Conservation (phyloP, 495 filamentous ascomycete species). For the Trichoderma orchidacearum region DNA sequence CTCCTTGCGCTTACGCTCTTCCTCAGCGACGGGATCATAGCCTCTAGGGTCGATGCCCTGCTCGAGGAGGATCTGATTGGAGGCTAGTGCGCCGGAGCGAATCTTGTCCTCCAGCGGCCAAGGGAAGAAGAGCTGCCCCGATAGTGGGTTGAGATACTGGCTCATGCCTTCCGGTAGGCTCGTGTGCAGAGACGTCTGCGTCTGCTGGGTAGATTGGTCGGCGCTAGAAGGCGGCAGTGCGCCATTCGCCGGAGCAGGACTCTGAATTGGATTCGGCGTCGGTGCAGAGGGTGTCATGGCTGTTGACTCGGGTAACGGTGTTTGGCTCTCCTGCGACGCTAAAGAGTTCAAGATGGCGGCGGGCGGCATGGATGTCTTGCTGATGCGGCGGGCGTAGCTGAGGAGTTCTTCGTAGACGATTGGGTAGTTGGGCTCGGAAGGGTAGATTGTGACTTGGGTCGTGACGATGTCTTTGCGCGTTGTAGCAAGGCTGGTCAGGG, state of each 20-base stretch:
- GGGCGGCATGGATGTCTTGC: slow-evolving; percentile 56
- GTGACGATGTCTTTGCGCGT: slow-evolving; percentile 52
- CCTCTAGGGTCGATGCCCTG: slow-evolving; percentile 40
- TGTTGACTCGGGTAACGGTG: neutral
- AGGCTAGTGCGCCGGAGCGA: slow-evolving; percentile 45
- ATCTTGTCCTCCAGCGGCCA: slow-evolving; percentile 57
- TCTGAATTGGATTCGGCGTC: neutral
- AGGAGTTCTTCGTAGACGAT: slow-evolving; percentile 57
- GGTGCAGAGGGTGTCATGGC: slow-evolving; percentile 1
- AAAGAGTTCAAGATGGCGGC: slow-evolving; percentile 32
- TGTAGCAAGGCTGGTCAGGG: slow-evolving; percentile 43
- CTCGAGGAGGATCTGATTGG: slow-evolving; percentile 42
- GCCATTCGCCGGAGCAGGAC: neutral
- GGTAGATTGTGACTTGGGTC: slow-evolving; percentile 38
- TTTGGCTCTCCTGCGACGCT: neutral
- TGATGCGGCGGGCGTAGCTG: slow-evolving; percentile 57
- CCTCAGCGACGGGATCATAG: slow-evolving; percentile 39
- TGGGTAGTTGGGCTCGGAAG: slow-evolving; percentile 18
- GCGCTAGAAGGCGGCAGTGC: neutral
- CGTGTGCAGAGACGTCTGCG: slow-evolving; percentile 1
- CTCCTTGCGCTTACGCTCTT: slow-evolving; percentile 23
- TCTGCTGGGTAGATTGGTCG: neutral
- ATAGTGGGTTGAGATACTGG: slow-evolving; percentile 36
- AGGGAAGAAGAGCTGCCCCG: slow-evolving; percentile 41
- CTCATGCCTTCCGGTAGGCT: slow-evolving; percentile 24